These are phyloP conservation scores for Golubevia pallescens DNA, from an alignment of 1,284 basidiomycete genomes.

Conservation along the genomic window DNA sequence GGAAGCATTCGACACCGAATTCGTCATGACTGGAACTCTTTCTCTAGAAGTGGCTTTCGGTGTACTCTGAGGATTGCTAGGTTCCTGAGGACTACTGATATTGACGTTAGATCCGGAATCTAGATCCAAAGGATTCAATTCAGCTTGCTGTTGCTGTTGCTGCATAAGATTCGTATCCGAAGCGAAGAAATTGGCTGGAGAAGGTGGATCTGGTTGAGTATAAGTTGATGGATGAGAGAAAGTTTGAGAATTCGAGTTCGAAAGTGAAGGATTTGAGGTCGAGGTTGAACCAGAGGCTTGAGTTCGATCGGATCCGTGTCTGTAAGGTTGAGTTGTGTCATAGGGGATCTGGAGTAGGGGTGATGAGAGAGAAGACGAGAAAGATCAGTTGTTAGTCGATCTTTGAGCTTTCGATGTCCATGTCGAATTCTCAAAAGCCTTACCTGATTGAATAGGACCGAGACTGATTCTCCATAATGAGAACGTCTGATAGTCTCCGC, in stretches of 20 bases:
- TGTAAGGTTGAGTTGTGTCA: slow-evolving; percentile 59
- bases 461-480: slow-evolving; percentile 55
- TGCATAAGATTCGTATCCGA: too few relatives aligned
- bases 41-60: neutral
- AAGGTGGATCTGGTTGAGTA: slow-evolving; percentile 42
- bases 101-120: neutral
- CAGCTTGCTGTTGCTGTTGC: slow-evolving; percentile 5
- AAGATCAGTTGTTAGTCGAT: too few relatives aligned
- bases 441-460: too few relatives aligned
- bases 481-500: slow-evolving; percentile 95
- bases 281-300: neutral
- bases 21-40: neutral
- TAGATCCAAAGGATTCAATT: neutral
- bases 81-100: too few relatives aligned
- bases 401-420: too few relatives aligned
- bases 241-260: neutral
- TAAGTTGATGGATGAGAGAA: slow-evolving; percentile 31
- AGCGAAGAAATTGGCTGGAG: slow-evolving; percentile 36
- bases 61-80: neutral
- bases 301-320: slow-evolving; percentile 18
- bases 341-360: slow-evolving; percentile 56
- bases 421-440: too few relatives aligned
- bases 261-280: neutral
- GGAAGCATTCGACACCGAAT: too few relatives aligned
- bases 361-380: too few relatives aligned